phyloP scores from a whole-genome alignment of 2,329 filamentous ascomycete species.

The Colletotrichum eleusines region DNA sequence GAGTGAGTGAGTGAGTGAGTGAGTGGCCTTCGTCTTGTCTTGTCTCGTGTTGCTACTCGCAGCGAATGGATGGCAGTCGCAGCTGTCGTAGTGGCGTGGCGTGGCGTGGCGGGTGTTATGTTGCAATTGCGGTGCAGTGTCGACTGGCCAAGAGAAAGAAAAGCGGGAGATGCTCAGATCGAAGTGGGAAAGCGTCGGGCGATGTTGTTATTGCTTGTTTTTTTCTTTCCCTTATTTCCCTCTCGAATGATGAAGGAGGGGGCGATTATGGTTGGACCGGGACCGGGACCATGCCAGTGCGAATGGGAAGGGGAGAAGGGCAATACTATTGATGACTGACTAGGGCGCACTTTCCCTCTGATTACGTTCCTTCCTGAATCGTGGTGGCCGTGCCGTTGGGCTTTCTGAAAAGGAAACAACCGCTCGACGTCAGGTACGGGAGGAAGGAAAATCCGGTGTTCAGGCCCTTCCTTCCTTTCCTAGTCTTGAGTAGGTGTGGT shows the following conservation, averaged over 20 bases:
- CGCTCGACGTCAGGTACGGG: conserved; percentile 5
- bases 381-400: conserved; percentile 30
- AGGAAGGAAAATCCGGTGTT: conserved; percentile 1
- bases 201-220: conserved; percentile 25
- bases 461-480: conserved; percentile 14
- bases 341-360: conserved; percentile 33
- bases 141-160: conserved; percentile 37
- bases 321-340: conserved; percentile 37
- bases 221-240: conserved; percentile 3
- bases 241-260: conserved; percentile 24
- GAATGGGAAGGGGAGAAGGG: conserved; percentile 34
- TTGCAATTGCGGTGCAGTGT: conserved; percentile 8
- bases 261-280: conserved; percentile 13
- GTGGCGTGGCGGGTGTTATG: background rate
- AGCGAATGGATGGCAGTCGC: background rate
- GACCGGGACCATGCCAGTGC: conserved; percentile 34
- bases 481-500: background rate
- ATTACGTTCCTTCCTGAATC: conserved; percentile 30
- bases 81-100: background rate
- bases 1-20: no score
- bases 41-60: conserved; percentile 9
- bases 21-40: conserved; percentile 5
- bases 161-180: conserved; percentile 35
- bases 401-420: conserved; percentile 19
- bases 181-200: conserved; percentile 11